Evolutionary conservation across 116 monocot genomes (phyloP).

Genomic region (Posidonia oceanica): DNA sequence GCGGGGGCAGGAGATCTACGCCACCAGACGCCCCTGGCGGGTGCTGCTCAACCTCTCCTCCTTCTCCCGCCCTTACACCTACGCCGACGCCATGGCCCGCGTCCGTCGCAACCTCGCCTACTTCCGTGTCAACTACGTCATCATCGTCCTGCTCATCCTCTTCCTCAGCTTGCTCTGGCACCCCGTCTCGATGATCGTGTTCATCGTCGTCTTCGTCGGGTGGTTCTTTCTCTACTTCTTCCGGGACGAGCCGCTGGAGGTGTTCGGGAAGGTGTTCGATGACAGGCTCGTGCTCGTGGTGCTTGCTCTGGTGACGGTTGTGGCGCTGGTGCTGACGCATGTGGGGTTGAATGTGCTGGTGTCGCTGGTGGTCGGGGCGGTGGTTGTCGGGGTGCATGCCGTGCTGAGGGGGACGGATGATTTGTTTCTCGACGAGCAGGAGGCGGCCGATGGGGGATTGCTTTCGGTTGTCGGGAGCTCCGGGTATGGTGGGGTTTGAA

Average conservation of each 20-base stretch:
- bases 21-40: conserved; percentile 35
- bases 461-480: conserved; percentile 15
- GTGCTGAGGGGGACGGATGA: conserved; percentile 58
- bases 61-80: conserved; percentile 31
- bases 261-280: conserved; percentile 35
- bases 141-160: conserved; percentile 36
- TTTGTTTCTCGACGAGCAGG: conserved; percentile 59
- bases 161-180: conserved; percentile 59
- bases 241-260: conserved; percentile 41
- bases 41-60: conserved; percentile 15
- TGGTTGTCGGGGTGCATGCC: conserved; percentile 41
- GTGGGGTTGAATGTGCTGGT: conserved; percentile 50
- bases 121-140: conserved; percentile 53
- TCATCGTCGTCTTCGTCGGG: conserved; percentile 44
- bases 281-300: conserved; percentile 45
- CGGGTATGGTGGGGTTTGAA: neutral
- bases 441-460: conserved; percentile 25
- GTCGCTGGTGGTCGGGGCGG: conserved; percentile 27
- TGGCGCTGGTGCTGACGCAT: conserved; percentile 43
- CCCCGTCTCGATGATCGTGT: conserved; percentile 56
- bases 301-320: conserved; percentile 47
- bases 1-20: conserved; percentile 28
- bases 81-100: conserved; percentile 23
- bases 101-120: conserved; percentile 42
- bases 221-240: conserved; percentile 79